Evolutionary conservation across 1,284 basidiomycete genomes (phyloP).

Genomic region (Rhodofomes roseus): DNA sequence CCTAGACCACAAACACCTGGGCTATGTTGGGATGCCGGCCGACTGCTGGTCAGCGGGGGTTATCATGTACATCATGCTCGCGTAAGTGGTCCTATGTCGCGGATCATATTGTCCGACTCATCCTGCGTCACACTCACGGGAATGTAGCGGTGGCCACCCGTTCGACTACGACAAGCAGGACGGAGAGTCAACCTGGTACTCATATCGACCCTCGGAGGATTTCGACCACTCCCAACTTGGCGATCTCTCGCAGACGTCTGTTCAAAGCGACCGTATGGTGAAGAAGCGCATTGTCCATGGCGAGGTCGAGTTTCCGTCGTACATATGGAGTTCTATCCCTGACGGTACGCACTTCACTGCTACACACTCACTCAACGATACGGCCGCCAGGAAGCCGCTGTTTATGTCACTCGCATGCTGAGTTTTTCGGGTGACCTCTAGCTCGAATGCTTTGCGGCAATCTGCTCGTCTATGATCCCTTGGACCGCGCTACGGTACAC

Average conservation of each 20-base stretch:
- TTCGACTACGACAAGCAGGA: conserved; percentile 50
- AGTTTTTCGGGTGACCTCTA: conserved; percentile 22
- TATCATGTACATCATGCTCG: conserved; percentile 76
- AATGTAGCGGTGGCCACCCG: conserved; percentile 62
- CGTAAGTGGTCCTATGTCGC: conserved; percentile 42
- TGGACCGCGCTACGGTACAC: conserved; percentile 55
- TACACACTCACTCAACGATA: neutral
- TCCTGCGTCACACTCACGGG: neutral
- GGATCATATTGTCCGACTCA: neutral
- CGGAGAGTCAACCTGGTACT: conserved; percentile 23
- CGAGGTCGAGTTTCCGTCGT: conserved; percentile 48
- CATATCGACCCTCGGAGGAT: conserved; percentile 33
- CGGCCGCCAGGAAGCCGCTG: neutral
- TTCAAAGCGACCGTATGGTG: conserved; percentile 51
- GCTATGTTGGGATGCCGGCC: conserved; percentile 75
- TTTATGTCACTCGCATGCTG: neutral
- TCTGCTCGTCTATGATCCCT: conserved; percentile 55
- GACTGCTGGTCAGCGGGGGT: conserved; percentile 85
- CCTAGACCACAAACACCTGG: conserved; percentile 63
- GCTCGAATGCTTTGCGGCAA: conserved; percentile 53
- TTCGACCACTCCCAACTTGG: conserved; percentile 30
- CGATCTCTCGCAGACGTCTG: conserved; percentile 44
- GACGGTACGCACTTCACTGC: conserved; percentile 47
- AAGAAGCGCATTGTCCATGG: conserved; percentile 69
- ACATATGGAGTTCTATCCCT: conserved; percentile 50